Conservation (phyloP, 2,329 filamentous ascomycete species). For the Paecilomyces sp. region DNA sequence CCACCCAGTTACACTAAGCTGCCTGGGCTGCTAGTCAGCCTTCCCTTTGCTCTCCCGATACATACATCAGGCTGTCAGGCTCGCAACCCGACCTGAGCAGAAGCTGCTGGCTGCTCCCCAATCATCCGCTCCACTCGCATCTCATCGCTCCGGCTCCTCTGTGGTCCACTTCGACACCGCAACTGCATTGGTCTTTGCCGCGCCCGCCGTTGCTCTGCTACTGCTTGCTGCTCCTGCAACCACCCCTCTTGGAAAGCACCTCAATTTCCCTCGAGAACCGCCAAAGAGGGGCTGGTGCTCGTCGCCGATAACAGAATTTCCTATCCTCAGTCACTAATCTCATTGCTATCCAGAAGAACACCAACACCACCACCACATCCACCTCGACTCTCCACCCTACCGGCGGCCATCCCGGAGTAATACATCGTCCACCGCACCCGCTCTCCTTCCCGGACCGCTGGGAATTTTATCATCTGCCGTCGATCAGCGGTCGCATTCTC, state of each 20-base stretch:
- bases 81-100: not conserved
- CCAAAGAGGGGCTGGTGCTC: not conserved
- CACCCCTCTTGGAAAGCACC: not conserved
- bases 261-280: not conserved
- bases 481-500: slow-evolving; percentile 36
- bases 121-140: not conserved
- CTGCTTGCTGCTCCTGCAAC: not conserved
- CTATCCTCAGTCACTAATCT: not conserved
- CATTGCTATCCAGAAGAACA: not conserved
- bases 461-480: slow-evolving; percentile 28
- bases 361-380: not conserved
- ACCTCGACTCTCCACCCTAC: slow-evolving; percentile 1
- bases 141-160: not conserved
- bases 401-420: slow-evolving; percentile 1
- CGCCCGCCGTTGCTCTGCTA: not conserved
- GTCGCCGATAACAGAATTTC: not conserved
- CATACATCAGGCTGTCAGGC: not conserved
- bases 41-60: not conserved
- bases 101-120: not conserved
- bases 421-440: slow-evolving; percentile 5
- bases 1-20: too few relatives aligned
- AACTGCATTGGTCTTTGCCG: not conserved
- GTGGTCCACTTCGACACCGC: not conserved
- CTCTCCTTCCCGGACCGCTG: slow-evolving; percentile 33
- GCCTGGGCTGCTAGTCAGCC: too few relatives aligned